phyloP scores from a whole-genome alignment of 192 early-diverging fungal species.

The Gonapodya prolifera region DNA sequence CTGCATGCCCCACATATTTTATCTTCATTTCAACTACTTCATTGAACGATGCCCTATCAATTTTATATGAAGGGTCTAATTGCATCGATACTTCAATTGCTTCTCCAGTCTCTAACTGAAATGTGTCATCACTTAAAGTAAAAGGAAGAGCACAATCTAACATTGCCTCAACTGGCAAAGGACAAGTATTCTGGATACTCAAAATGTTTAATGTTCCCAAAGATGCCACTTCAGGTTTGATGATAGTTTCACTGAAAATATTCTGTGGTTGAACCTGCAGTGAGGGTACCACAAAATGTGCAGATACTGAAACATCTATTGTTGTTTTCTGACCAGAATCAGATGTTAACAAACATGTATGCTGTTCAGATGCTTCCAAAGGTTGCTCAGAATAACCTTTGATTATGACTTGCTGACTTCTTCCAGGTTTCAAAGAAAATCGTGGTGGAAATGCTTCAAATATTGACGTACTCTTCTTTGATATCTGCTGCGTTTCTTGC shows the following conservation, averaged over 20 bases:
- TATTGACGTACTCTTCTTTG: not conserved
- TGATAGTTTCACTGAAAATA: not conserved
- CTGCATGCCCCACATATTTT: not conserved
- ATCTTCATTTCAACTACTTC: not conserved
- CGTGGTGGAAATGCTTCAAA: not conserved
- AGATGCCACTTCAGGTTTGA: not conserved
- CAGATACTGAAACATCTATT: not conserved
- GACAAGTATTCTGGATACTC: not conserved
- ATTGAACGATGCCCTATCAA: not conserved
- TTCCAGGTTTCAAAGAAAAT: not conserved
- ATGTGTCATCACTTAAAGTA: not conserved
- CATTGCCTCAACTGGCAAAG: not conserved
- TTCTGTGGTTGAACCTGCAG: not conserved
- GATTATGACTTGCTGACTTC: not conserved
- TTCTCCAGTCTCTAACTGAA: not conserved
- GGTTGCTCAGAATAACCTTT: not conserved
- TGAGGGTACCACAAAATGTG: not conserved
- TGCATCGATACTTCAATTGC: not conserved
- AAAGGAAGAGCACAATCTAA: not conserved
- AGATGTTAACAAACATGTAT: not conserved
- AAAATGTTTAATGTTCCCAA: not conserved
- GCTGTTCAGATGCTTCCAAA: not conserved
- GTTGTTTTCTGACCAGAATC: not conserved
- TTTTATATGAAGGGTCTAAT: not conserved
- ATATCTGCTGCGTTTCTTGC: slow-evolving; percentile 20